These are phyloP conservation scores for Thielaviopsis ethacetica DNA, from an alignment of 2,329 filamentous ascomycete genomes.

Conservation along the genomic window DNA sequence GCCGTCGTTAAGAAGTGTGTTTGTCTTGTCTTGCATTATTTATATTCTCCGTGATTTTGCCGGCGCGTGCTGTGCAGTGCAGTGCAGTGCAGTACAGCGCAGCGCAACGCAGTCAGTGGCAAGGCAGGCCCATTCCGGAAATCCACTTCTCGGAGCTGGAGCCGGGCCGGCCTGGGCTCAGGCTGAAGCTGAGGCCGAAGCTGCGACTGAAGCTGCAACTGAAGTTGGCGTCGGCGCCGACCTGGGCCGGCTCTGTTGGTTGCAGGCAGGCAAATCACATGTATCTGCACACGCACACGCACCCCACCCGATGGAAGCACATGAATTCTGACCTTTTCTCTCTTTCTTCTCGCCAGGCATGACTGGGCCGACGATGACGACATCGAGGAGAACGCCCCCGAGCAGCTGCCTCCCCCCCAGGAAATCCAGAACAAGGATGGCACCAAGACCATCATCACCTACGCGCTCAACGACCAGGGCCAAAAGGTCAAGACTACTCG, in stretches of 20 bases:
- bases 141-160: background rate
- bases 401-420: constrained; percentile 62
- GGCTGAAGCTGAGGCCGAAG: no score
- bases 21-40: background rate
- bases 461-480: constrained; percentile 77
- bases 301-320: background rate
- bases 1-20: constrained; percentile 6
- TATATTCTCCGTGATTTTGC: background rate
- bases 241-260: no score
- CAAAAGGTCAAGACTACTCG: constrained; percentile 96
- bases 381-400: constrained; percentile 51
- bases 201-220: no score
- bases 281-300: no score
- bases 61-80: background rate
- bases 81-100: background rate
- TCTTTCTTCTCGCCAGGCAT: constrained; percentile 22
- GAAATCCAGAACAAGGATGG: constrained; percentile 96
- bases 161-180: no score
- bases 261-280: no score
- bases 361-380: constrained; percentile 98
- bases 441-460: constrained; percentile 87
- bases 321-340: background rate
- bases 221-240: no score
- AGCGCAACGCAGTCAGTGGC: no score
- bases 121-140: background rate